Conservation (phyloP, 2,329 filamentous ascomycete genomes). For the Akanthomyces lecanii region DNA sequence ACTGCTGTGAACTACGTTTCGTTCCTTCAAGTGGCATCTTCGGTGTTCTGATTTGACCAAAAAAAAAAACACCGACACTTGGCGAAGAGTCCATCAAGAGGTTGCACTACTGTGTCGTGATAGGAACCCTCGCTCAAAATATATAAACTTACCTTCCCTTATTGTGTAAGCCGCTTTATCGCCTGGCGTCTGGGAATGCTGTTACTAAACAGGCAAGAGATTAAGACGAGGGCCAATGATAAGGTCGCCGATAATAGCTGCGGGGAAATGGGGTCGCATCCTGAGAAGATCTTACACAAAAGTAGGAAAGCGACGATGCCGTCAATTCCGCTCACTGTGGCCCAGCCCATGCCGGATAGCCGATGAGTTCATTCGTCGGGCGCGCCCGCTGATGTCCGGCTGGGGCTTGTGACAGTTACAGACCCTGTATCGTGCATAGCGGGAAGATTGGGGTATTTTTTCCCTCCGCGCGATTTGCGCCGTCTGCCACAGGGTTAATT, state of each 20-base stretch:
- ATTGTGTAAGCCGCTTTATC: background rate
- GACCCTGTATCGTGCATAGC: background rate
- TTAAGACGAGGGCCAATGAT: background rate
- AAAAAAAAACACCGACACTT: background rate
- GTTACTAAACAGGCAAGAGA: constrained; percentile 13
- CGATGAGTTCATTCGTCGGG: background rate
- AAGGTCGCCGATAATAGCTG: background rate
- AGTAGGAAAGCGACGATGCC: background rate
- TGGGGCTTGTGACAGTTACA: background rate
- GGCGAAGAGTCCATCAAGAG: background rate
- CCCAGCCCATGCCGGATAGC: constrained; percentile 8
- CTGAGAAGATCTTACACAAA: background rate
- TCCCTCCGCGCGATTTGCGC: background rate
- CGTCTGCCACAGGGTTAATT: background rate
- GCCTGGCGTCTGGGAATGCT: background rate
- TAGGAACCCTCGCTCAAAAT: background rate
- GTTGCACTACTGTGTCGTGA: background rate
- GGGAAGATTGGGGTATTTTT: background rate
- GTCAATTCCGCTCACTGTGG: background rate
- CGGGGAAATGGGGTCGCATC: background rate
- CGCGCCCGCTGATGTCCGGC: background rate
- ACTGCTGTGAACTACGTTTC: background rate
- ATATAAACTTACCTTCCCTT: background rate
- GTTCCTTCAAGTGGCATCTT: background rate
- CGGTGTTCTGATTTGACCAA: background rate